phyloP scores from a whole-genome alignment of 2,329 filamentous ascomycete genomes.

The Lachnellula subtilissima region DNA sequence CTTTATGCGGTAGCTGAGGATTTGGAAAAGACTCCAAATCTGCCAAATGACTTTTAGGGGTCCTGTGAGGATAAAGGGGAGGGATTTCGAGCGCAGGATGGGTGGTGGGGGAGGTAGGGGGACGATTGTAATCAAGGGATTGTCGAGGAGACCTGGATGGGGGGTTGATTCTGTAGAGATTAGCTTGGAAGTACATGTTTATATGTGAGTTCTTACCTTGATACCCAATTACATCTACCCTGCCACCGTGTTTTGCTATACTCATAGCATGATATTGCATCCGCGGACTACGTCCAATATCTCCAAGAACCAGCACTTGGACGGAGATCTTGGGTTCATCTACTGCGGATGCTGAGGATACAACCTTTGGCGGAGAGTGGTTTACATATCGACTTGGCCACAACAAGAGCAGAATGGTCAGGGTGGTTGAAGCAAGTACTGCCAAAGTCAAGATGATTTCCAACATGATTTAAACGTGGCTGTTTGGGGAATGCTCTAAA shows the following conservation, averaged over 20 bases:
- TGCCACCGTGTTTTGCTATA: slow-evolving; percentile 74
- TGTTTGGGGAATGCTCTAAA: neutral
- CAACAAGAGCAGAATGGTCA: slow-evolving; percentile 31
- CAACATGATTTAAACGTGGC: slow-evolving; percentile 24
- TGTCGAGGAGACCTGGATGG: slow-evolving; percentile 69
- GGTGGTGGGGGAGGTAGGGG: slow-evolving; percentile 64
- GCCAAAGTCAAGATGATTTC: slow-evolving; percentile 27
- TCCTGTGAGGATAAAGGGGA: slow-evolving; percentile 73
- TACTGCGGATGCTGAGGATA: slow-evolving; percentile 21
- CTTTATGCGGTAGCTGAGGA: slow-evolving; percentile 69
- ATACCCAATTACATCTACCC: slow-evolving; percentile 85
- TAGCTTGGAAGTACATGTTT: slow-evolving; percentile 3
- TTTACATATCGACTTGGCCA: slow-evolving; percentile 36
- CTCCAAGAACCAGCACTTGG: slow-evolving; percentile 87
- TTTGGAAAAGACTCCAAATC: slow-evolving; percentile 62
- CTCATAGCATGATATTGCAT: slow-evolving; percentile 99
- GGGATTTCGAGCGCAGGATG: slow-evolving; percentile 59
- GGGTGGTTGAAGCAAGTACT: slow-evolving; percentile 29
- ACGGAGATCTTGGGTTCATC: slow-evolving; percentile 45
- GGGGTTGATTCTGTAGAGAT: slow-evolving; percentile 63
- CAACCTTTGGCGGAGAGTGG: slow-evolving; percentile 30
- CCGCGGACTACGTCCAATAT: slow-evolving; percentile 90
- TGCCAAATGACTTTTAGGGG: slow-evolving; percentile 87
- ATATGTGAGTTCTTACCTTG: slow-evolving; percentile 49
- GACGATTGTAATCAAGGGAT: slow-evolving; percentile 65